Conservation (phyloP, 1,284 basidiomycete species). For the Melampsora larici-populina region DNA sequence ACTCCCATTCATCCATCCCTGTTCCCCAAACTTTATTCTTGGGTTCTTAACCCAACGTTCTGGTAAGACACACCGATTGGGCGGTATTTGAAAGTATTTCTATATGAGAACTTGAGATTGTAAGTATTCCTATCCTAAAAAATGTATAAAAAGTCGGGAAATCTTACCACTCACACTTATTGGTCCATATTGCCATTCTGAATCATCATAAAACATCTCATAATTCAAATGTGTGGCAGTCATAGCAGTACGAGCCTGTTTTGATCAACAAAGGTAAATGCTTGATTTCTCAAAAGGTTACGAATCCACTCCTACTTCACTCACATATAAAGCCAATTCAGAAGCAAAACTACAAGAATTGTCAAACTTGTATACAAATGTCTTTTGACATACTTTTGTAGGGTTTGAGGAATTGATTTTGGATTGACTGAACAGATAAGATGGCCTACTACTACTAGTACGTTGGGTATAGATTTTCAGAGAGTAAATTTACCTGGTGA, state of each 20-base stretch:
- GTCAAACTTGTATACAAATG: not conserved
- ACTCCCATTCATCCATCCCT: not conserved
- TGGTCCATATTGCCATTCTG: not conserved
- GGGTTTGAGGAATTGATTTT: not conserved
- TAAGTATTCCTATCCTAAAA: too few relatives aligned
- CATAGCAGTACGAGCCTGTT: not conserved
- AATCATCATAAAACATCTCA: not conserved
- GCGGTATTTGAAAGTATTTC: not conserved
- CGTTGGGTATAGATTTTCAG: too few relatives aligned
- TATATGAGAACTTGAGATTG: not conserved
- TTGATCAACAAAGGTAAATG: not conserved
- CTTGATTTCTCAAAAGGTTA: too few relatives aligned
- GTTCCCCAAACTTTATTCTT: not conserved
- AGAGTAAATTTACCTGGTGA: too few relatives aligned
- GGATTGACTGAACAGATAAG: not conserved
- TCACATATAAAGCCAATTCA: constrained; percentile 1
- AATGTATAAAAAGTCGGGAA: too few relatives aligned
- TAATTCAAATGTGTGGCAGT: constrained; percentile 9
- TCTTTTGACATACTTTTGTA: not conserved
- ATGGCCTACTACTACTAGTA: too few relatives aligned
- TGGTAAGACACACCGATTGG: not conserved
- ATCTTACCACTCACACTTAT: not conserved
- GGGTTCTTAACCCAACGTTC: not conserved
- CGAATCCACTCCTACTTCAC: not conserved
- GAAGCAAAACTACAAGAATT: not conserved